A percentile compares a stretch with the other conserved stretches of the same genome.
Evolutionary conservation across 2,329 filamentous ascomycete genomes (phyloP).

Genomic region (Stagonosporopsis vannaccii): DNA sequence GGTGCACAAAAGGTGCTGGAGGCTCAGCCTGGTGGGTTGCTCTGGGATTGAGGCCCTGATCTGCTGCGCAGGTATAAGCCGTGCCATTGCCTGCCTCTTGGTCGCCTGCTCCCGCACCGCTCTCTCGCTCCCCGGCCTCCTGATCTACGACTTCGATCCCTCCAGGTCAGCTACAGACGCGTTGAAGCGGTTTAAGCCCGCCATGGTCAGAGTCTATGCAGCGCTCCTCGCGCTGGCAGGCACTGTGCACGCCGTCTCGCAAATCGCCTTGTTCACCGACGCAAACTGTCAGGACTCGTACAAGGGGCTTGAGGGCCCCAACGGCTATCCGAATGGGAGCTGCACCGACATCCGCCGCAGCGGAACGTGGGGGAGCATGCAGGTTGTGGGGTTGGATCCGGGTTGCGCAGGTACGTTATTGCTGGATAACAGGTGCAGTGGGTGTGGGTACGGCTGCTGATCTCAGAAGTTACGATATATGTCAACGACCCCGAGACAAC

Average conservation of each 20-base stretch:
- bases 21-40: neutral
- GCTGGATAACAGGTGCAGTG: no score
- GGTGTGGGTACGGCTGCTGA: no score
- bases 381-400: slow-evolving; percentile 10
- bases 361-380: slow-evolving; percentile 11
- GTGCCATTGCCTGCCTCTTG: neutral
- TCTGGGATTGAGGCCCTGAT: neutral
- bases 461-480: slow-evolving; percentile 14
- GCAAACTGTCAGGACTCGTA: neutral
- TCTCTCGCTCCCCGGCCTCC: neutral
- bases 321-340: slow-evolving; percentile 10
- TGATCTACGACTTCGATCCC: no score
- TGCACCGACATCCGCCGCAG: slow-evolving; percentile 13
- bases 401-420: slow-evolving; percentile 7
- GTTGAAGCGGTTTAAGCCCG: neutral
- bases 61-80: neutral
- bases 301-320: slow-evolving; percentile 10
- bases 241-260: neutral
- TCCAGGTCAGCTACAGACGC: no score
- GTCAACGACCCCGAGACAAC: slow-evolving; percentile 2
- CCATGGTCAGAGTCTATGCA: neutral
- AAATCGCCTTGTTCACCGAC: slow-evolving; percentile 13
- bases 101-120: no score
- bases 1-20: neutral
- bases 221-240: neutral